Conservation (phyloP, 805 yeast genomes). For the Ogataea chonburiensis region DNA sequence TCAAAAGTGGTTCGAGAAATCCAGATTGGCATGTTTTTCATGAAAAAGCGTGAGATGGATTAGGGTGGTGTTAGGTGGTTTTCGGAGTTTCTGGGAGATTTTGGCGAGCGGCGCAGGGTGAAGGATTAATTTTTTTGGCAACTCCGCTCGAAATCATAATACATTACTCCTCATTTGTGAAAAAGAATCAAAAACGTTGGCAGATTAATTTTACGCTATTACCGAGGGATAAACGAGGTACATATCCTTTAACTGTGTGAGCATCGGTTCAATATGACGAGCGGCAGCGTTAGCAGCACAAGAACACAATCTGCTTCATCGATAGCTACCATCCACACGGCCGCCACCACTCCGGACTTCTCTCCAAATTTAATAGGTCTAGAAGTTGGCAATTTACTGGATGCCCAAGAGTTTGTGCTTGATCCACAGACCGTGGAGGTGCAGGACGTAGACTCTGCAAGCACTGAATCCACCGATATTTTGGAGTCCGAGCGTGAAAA, state of each 20-base stretch:
- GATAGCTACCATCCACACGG: slow-evolving; percentile 20
- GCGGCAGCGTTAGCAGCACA: slow-evolving; percentile 13
- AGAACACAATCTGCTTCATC: slow-evolving; percentile 27
- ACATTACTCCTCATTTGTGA: slow-evolving; percentile 13
- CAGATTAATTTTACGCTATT: no score
- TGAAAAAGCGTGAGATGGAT: slow-evolving; percentile 56
- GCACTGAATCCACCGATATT: slow-evolving; percentile 9
- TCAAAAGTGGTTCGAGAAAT: slow-evolving; percentile 39
- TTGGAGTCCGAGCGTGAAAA: slow-evolving; percentile 21
- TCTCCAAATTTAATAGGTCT: slow-evolving; percentile 30
- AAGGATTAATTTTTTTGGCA: slow-evolving; percentile 7
- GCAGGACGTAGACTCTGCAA: slow-evolving; percentile 10
- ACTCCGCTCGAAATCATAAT: slow-evolving; percentile 13
- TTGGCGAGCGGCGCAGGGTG: slow-evolving; percentile 5
- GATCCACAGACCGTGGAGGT: slow-evolving; percentile 20
- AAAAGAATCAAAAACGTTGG: slow-evolving; percentile 8
- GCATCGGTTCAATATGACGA: slow-evolving; percentile 19
- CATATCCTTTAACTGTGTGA: no score
- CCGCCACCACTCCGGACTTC: slow-evolving; percentile 32
- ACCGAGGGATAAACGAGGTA: no score
- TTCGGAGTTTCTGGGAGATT: no score
- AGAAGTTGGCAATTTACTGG: slow-evolving; percentile 31
- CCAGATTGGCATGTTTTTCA: slow-evolving; percentile 50
- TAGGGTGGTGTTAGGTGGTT: slow-evolving; percentile 10
- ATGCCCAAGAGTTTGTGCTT: slow-evolving; percentile 24